Conservation (phyloP, 495 filamentous ascomycete genomes). For the Thermochaetoides thermophila region DNA sequence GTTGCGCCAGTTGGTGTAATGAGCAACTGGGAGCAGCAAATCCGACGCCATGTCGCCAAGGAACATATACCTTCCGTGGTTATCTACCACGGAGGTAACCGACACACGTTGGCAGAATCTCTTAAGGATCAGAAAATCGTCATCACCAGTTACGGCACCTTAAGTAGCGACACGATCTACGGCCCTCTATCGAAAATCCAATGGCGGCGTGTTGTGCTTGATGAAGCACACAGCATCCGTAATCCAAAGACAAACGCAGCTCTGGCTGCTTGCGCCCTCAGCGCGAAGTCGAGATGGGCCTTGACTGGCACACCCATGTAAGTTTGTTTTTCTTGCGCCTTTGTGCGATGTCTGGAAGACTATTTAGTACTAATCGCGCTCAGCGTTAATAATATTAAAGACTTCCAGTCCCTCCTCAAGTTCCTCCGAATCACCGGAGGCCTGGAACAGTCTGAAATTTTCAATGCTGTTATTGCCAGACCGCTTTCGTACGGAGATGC, state of each 20-base stretch:
- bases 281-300: conserved; percentile 66
- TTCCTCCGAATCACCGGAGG: conserved; percentile 71
- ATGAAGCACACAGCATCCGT: conserved; percentile 78
- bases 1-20: conserved; percentile 76
- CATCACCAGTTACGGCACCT: conserved; percentile 65
- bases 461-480: conserved; percentile 58
- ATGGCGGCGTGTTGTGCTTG: conserved; percentile 73
- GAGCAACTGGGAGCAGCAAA: conserved; percentile 85
- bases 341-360: no score
- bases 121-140: conserved; percentile 56
- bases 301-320: conserved; percentile 69
- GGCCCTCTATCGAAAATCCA: conserved; percentile 46
- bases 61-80: conserved; percentile 48
- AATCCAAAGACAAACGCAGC: conserved; percentile 61
- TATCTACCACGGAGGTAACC: conserved; percentile 56
- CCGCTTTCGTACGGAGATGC: conserved; percentile 45
- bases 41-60: conserved; percentile 51
- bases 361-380: not conserved
- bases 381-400: conserved; percentile 61
- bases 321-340: no score
- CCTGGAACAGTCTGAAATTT: conserved; percentile 57
- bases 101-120: conserved; percentile 39
- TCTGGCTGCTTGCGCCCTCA: conserved; percentile 47
- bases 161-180: conserved; percentile 27
- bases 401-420: conserved; percentile 66